Evolutionary conservation across 2,329 filamentous ascomycete species (phyloP).

Genomic region (Boeremia lycopersici): DNA sequence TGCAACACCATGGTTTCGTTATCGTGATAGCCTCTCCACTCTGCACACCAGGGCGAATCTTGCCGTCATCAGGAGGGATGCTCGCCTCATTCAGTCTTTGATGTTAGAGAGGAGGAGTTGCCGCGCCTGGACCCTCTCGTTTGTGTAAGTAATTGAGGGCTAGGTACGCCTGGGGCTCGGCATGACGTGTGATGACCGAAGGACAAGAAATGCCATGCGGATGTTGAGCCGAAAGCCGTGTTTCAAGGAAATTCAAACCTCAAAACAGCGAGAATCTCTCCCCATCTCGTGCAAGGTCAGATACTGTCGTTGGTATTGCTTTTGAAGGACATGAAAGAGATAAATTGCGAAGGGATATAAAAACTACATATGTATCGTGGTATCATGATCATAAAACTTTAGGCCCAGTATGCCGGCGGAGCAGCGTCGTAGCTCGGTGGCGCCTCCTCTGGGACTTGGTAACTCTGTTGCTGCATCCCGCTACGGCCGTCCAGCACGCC

Average conservation of each 20-base stretch:
- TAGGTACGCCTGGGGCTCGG: not conserved
- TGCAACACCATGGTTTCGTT: conserved; percentile 13
- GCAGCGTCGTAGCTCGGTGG: conserved; percentile 7
- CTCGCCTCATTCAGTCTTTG: not conserved
- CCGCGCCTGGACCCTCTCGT: not conserved
- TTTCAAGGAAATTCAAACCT: too few relatives aligned
- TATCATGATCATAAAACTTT: not conserved
- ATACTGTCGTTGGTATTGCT: not conserved
- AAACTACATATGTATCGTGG: not conserved
- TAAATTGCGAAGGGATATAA: not conserved
- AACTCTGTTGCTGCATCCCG: not conserved
- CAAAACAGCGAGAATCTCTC: too few relatives aligned
- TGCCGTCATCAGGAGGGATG: not conserved
- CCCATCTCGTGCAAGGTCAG: too few relatives aligned
- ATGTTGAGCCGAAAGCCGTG: too few relatives aligned
- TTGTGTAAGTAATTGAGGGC: not conserved
- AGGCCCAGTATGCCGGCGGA: conserved; percentile 10
- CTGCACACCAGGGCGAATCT: not conserved
- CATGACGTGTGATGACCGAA: not conserved
- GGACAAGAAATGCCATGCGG: not conserved
- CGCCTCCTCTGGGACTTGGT: conserved; percentile 1
- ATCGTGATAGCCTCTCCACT: not conserved
- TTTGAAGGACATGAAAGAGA: not conserved
- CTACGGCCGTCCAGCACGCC: conserved; percentile 27
- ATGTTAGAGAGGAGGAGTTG: not conserved